Evolutionary conservation across 129 eudicot genomes (phyloP).

Genomic region (Sambucus nigra): DNA sequence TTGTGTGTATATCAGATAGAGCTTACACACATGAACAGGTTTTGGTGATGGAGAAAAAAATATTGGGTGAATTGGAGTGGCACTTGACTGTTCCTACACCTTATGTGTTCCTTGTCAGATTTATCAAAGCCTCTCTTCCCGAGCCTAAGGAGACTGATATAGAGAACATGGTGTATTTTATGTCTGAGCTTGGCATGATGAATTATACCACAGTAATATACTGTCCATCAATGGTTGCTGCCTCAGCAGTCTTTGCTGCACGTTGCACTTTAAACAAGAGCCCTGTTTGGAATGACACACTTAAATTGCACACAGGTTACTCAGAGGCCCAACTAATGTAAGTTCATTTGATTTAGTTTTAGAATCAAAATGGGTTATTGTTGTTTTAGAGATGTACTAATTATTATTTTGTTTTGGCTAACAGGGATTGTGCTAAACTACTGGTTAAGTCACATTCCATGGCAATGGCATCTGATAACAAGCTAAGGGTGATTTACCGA

Average conservation of each 20-base stretch:
- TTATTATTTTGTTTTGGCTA: background rate
- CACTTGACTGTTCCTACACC: slow-evolving; percentile 78
- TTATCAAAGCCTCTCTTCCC: slow-evolving; percentile 46
- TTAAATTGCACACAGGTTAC: slow-evolving; percentile 64
- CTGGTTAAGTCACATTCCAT: slow-evolving; percentile 39
- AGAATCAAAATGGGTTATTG: background rate
- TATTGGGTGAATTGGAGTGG: slow-evolving; percentile 72
- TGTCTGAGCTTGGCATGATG: slow-evolving; percentile 84
- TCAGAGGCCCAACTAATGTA: slow-evolving; percentile 48
- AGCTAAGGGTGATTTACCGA: slow-evolving; percentile 47
- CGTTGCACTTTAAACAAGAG: slow-evolving; percentile 44
- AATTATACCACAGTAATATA: slow-evolving; percentile 38
- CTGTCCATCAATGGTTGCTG: slow-evolving; percentile 90
- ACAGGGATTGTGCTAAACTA: slow-evolving; percentile 62
- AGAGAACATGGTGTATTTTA: slow-evolving; percentile 56
- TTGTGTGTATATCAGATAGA: slow-evolving; percentile 63
- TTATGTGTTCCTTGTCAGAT: slow-evolving; percentile 67
- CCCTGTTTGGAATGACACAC: slow-evolving; percentile 63
- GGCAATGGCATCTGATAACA: slow-evolving; percentile 46
- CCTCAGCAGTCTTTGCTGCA: slow-evolving; percentile 80
- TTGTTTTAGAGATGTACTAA: too few relatives aligned
- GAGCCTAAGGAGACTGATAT: slow-evolving; percentile 38
- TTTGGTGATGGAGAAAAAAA: slow-evolving; percentile 64
- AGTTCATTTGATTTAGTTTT: background rate
- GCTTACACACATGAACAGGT: slow-evolving; percentile 57